Conservation (phyloP, 2,329 filamentous ascomycete species). For the Botrytis byssoidea region DNA sequence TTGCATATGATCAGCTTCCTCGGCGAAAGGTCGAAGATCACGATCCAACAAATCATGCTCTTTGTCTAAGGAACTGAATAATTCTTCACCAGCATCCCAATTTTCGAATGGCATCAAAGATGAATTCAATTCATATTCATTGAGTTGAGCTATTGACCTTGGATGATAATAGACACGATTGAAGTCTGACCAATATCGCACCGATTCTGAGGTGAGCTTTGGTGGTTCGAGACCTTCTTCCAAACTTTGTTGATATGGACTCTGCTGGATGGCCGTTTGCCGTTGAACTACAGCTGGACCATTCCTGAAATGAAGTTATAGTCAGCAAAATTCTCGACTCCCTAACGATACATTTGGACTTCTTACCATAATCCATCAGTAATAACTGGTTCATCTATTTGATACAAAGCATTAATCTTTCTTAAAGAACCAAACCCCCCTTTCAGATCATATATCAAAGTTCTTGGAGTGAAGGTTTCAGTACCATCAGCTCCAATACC, state of each 20-base stretch:
- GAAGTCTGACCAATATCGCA: conserved; percentile 98
- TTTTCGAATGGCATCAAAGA: conserved; percentile 78
- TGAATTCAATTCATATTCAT: conserved; percentile 82
- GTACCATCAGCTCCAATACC: conserved; percentile 79
- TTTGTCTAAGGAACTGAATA: conserved; percentile 70
- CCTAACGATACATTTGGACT: no score
- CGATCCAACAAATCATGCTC: conserved; percentile 86
- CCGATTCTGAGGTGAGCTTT: conserved; percentile 62
- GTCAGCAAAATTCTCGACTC: not conserved
- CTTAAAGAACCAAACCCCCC: conserved; percentile 85
- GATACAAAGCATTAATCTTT: conserved; percentile 84
- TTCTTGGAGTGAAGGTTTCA: conserved; percentile 89
- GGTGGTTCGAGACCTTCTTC: conserved; percentile 67
- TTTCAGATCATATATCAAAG: conserved; percentile 92
- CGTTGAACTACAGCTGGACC: conserved; percentile 67
- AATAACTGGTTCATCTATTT: conserved; percentile 39
- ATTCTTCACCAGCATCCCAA: conserved; percentile 69
- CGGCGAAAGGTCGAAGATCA: conserved; percentile 83
- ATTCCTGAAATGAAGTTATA: conserved; percentile 49
- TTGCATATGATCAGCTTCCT: conserved; percentile 92
- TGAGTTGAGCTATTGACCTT: conserved; percentile 78
- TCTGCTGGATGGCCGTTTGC: conserved; percentile 64
- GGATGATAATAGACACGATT: conserved; percentile 92
- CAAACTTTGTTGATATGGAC: conserved; percentile 75
- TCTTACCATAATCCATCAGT: conserved; percentile 43